Evolutionary conservation across 371 early-diverging fungal genomes (phyloP).

Genomic region (Mortierella sp.): DNA sequence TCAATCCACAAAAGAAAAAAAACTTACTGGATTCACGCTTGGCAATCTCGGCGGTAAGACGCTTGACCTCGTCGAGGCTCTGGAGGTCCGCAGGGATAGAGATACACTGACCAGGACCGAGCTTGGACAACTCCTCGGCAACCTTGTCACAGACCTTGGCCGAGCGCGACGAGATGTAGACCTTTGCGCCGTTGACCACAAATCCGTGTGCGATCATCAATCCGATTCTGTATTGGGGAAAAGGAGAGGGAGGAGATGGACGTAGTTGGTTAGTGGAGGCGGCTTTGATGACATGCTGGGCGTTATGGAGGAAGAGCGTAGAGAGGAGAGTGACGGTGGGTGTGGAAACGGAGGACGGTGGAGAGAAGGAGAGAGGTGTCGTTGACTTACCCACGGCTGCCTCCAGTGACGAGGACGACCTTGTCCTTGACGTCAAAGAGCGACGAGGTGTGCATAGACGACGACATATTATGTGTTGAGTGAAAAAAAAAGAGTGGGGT

Average conservation of each 20-base stretch:
- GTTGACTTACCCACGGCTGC: conserved; percentile 71
- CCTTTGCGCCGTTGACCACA: conserved; percentile 78
- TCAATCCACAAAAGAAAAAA: neutral
- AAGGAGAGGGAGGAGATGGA: neutral
- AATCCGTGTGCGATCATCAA: conserved; percentile 79
- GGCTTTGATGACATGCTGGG: neutral
- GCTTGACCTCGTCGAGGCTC: conserved; percentile 67
- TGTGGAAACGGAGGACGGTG: neutral
- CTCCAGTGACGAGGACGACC: conserved; percentile 92
- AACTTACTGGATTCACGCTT: conserved; percentile 61
- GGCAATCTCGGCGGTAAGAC: conserved; percentile 69
- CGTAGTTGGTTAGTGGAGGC: neutral
- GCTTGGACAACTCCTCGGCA: conserved; percentile 65
- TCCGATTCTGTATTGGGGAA: conserved; percentile 59
- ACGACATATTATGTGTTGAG: neutral
- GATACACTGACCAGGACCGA: conserved; percentile 79
- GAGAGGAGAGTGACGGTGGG: neutral
- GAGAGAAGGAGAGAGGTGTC: no score
- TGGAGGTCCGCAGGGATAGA: conserved; percentile 84
- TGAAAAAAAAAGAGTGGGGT: neutral
- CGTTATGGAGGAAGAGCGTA: neutral
- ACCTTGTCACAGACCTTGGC: conserved; percentile 70
- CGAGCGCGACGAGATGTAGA: conserved; percentile 79
- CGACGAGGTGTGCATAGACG: conserved; percentile 31
- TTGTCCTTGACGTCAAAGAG: conserved; percentile 87